These are phyloP conservation scores for Pseudocercospora crystallina DNA, from an alignment of 2,329 filamentous ascomycete species.

Conservation along the genomic window DNA sequence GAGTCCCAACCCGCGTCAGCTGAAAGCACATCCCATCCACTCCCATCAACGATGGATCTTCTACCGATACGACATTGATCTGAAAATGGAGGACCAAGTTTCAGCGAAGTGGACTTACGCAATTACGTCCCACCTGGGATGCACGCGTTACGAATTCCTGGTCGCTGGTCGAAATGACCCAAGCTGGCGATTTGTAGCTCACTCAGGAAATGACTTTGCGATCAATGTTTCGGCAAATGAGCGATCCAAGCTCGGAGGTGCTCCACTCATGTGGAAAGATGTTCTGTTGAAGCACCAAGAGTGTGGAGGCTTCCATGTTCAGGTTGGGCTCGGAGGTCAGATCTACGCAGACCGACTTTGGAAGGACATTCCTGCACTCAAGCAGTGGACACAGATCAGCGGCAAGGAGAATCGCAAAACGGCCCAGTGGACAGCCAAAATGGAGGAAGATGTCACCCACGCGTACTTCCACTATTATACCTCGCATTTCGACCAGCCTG, in stretches of 20 bases:
- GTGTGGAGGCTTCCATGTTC: constrained; percentile 91
- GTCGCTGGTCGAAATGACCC: constrained; percentile 87
- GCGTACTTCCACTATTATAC: constrained; percentile 99
- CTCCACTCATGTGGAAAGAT: constrained; percentile 98
- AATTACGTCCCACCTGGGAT: constrained; percentile 93
- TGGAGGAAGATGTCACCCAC: constrained; percentile 93
- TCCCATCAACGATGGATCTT: constrained; percentile 94
- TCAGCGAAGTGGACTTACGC: constrained; percentile 95
- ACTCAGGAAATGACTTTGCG: constrained; percentile 94
- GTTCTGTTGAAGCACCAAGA: constrained; percentile 96
- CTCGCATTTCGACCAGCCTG: constrained; percentile 95
- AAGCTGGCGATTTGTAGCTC: constrained; percentile 93
- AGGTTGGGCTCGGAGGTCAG: constrained; percentile 88
- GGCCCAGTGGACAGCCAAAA: constrained; percentile 85
- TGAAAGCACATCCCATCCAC: constrained; percentile 78
- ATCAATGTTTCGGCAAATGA: constrained; percentile 84
- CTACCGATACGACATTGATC: constrained; percentile 87
- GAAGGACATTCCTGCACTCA: constrained; percentile 91
- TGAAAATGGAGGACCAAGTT: constrained; percentile 79
- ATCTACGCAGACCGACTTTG: constrained; percentile 94
- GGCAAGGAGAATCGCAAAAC: constrained; percentile 92
- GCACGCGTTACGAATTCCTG: constrained; percentile 96
- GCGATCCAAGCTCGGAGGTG: constrained; percentile 78
- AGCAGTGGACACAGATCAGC: constrained; percentile 91
- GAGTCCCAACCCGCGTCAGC: constrained; percentile 83